Percentiles rank a stretch among this genome's conserved stretches.
Evolutionary conservation across 2,329 filamentous ascomycete genomes (phyloP).

Genomic region (Botryotinia narcissicola): DNA sequence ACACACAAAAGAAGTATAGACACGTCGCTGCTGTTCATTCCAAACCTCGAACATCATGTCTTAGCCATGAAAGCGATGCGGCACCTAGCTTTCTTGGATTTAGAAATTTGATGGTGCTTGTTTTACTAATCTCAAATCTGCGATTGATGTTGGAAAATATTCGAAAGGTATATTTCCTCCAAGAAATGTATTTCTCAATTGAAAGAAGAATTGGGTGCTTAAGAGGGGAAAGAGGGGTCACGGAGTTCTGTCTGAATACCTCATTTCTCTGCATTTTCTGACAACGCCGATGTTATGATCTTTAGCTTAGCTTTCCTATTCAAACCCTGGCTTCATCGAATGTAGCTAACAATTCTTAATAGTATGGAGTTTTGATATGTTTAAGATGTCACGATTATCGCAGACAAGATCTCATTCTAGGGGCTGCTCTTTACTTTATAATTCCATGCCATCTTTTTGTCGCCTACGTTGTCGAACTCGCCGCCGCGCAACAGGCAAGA

Average conservation of each 20-base stretch:
- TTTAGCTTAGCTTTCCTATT: background rate
- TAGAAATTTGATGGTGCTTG: slow-evolving; percentile 92
- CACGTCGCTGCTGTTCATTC: slow-evolving; percentile 89
- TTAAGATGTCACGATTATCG: slow-evolving; percentile 86
- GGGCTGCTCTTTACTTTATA: slow-evolving; percentile 75
- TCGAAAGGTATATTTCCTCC: slow-evolving; percentile 13
- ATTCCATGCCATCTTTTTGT: slow-evolving; percentile 89
- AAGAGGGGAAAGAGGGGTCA: background rate
- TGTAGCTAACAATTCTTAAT: slow-evolving; percentile 24
- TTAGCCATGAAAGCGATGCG: slow-evolving; percentile 75
- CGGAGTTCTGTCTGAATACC: background rate
- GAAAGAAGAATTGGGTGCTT: background rate
- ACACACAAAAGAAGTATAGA: slow-evolving; percentile 68
- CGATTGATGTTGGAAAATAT: slow-evolving; percentile 90
- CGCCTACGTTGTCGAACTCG: slow-evolving; percentile 84
- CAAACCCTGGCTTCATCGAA: background rate
- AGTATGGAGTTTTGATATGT: slow-evolving; percentile 93
- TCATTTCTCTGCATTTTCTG: background rate
- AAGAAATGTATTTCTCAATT: background rate
- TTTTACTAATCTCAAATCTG: slow-evolving; percentile 87
- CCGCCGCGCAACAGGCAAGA: slow-evolving; percentile 76
- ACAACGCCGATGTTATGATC: background rate
- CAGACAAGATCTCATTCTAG: slow-evolving; percentile 71
- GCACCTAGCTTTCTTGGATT: slow-evolving; percentile 90
- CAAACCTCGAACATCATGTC: slow-evolving; percentile 67